These are phyloP conservation scores for Candida namnaoensis DNA, from an alignment of 805 yeast species.

Conservation along the genomic window DNA sequence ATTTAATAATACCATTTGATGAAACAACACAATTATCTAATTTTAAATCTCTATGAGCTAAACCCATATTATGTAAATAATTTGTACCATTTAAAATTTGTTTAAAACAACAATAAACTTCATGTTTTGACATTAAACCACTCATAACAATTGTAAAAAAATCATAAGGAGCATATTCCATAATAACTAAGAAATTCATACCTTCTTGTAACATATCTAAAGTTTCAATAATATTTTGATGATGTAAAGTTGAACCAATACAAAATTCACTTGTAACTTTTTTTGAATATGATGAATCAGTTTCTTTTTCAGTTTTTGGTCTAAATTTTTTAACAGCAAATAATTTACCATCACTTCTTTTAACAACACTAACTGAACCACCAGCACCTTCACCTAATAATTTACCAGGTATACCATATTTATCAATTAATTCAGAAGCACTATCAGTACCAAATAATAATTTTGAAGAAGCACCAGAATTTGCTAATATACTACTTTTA, in stretches of 20 bases:
- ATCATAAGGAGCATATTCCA: constrained; percentile 93
- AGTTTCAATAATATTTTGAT: constrained; percentile 86
- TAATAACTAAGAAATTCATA: constrained; percentile 79
- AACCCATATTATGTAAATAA: constrained; percentile 76
- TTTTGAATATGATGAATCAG: constrained; percentile 79
- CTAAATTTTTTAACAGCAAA: constrained; percentile 87
- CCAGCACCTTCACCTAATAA: constrained; percentile 90
- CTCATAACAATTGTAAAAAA: constrained; percentile 93
- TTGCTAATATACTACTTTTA: neutral
- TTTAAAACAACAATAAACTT: constrained; percentile 83
- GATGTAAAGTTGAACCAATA: constrained; percentile 83
- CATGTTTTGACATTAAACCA: constrained; percentile 73
- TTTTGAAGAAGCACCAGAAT: constrained; percentile 11
- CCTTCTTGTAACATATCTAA: constrained; percentile 86
- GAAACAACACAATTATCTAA: constrained; percentile 88
- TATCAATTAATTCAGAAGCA: constrained; percentile 36
- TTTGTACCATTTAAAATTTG: constrained; percentile 75
- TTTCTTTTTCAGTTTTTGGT: constrained; percentile 62
- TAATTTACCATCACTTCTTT: constrained; percentile 48
- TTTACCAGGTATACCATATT: constrained; percentile 69
- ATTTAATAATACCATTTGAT: constrained; percentile 72
- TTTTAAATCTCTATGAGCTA: constrained; percentile 88
- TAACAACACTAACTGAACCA: constrained; percentile 81
- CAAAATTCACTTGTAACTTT: constrained; percentile 93
- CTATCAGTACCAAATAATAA: constrained; percentile 29